Base-by-base conservation (phyloP, 2,329 filamentous ascomycete genomes). In the Pyricularia grisea region DNA sequence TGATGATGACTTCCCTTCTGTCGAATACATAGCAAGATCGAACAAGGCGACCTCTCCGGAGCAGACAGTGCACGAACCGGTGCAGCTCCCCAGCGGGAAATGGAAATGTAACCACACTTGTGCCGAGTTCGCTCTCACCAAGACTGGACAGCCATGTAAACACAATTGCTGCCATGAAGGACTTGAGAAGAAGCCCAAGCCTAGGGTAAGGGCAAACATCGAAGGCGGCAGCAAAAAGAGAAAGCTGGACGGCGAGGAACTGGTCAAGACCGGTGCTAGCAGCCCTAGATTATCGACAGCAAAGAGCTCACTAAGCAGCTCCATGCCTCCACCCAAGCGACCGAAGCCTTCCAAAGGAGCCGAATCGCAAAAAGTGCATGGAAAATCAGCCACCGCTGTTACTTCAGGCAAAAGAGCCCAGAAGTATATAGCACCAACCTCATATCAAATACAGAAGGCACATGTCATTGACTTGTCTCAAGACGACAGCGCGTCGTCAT, bases 71-170 rank as follows among this genome's bases (percentile, higher is more conserved):
- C 65, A 58, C 9, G 76, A 83, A 65, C 83, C 87, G 4, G 75
- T 79, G 1, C 84, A 83, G 72, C 83, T 93, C 71, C 77, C 82
- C 0, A 94, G 92, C 74, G 91, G 91, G 0, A 91, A 85, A 74
- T 94, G 89, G 87, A 84, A 84, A 50, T 94, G 92, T 78, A 90
- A 90, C 70, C 92, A 94, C 74, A 77, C 77, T 23, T 94, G 92
- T 68, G 74, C 75, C n/a, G 79, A 80, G 66, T 77, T 76, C 1
- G 74, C 74, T 1, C 73, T 74, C 27, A 79, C 79, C 0, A 77
- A 77, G 70, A 75, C 76, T 58, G 80, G 81, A 4, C 79, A 78
- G 42, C 72, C 69, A 42, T 94, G 92, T 77, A 91, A 88, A 72
- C 92, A 94, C 73, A 77, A 85, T 50, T 94, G 92, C 74, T 94